Base-by-base conservation (phyloP, 2,329 filamentous ascomycete species). In the Chaetomium olivaceum region DNA sequence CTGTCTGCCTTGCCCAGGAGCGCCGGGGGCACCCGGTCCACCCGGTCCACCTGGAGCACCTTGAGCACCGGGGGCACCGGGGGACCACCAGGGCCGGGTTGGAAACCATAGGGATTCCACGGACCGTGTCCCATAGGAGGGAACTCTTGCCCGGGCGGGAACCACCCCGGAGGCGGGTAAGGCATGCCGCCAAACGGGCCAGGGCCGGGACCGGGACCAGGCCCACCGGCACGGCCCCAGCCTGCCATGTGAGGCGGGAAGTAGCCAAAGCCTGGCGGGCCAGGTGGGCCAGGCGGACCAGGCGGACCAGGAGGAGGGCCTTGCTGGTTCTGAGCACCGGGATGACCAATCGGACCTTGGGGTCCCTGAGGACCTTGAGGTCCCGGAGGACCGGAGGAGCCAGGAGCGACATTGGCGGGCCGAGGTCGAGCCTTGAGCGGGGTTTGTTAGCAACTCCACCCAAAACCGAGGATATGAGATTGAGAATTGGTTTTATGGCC, bases 121-220 rank as follows among this genome's bases (percentile, higher is more conserved):
- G 67, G 67, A 39, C 66, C 68, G 14, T 65, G 68, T 16, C 66
- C 66, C 68, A 69, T 67, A 14, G 68, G 68, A 2, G 66, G 89
- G 71, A 92, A 95, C 29, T 88, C 89, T 77, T 91, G 91, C 7
- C 89, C 89, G 9, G 85, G 87, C 71, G 90, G 90, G 75, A 89
- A 94, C 91, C 92, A 96, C 63, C 89, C 90, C 27, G 87, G 87
- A 56, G 88, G 91, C 19, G 88, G 89, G 76, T 93, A 96, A 1
- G 90, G 89, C 85, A 92, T 89, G 70, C 88, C 88, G 70, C 87
- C 78, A 66, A 82, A 85, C 59, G 76, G 77, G 58, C 74, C 75
- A 60, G 77, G 78, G 29, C 75, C 77, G 23, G 74, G 74, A 23
- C 74, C 75, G 60, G 77, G 77, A 27, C 75, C 76, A n/a, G 74